Base-by-base conservation (phyloP, 2,329 filamentous ascomycete genomes). In the Penicillium sp. region DNA sequence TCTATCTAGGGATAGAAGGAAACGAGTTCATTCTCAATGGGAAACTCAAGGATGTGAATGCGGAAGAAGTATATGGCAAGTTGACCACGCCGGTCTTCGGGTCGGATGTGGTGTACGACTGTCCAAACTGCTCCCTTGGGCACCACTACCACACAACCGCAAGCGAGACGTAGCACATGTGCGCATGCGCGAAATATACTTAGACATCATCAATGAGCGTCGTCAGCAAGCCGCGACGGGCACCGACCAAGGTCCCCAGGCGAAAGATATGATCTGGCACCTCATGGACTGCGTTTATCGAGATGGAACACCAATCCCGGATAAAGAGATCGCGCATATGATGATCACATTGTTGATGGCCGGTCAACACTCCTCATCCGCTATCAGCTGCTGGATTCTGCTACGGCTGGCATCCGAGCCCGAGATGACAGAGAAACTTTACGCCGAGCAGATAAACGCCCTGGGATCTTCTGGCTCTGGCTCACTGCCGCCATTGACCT, bases 1-100 rank as follows among this genome's bases (percentile, higher is more conserved):
- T 95, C 33, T 92, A 87, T 65, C 79, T 96, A 55, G 91, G 92
- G 33, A 85, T 87, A 11, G 82, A 87, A 59, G 92, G 92, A 62
- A 96, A 95, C 75, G 90, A 96, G 62, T 96, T 96, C 73, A 92
- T 96, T 64, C 82, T 96, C 63, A 96, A 96, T 73, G 92, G 90
- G 67, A 96, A 95, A 78, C 81, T 91, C 68, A 90, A 89, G 77
- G 91, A 96, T 69, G 88, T 96, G 67, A 92, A 89, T 71, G 92
- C 92, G 23, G 92, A 96, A 77, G 91, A 96, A 68, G 88, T 96
- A 62, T 96, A 96, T 76, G 86, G 84, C 55, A 87, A 89, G 49
- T 81, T 96, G 52, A 85, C 81, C 18, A 86, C 82, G 1, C 85
- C 85, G 6, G 83, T 87, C 5, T 96, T 96, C 70, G 91, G 91